Conservation (phyloP, 176 grass and related monocot genomes). For the Carex littledalei region DNA sequence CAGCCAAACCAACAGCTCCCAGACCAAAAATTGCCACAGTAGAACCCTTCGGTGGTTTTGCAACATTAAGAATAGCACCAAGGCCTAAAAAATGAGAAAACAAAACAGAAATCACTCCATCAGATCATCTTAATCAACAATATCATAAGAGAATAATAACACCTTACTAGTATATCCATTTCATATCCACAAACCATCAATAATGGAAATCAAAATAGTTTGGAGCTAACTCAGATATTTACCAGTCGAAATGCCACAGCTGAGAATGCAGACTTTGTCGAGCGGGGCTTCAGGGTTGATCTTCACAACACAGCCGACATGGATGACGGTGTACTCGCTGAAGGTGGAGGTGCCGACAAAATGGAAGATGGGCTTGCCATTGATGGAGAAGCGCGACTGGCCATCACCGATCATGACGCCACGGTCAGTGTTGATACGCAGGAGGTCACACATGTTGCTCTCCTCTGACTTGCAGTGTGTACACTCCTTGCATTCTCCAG, state of each 20-base stretch:
- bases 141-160: neutral
- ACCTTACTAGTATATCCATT: neutral
- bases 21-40: constrained; percentile 73
- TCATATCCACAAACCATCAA: neutral
- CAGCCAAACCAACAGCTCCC: constrained; percentile 80
- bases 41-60: constrained; percentile 59
- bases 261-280: constrained; percentile 78
- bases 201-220: neutral
- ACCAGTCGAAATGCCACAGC: constrained; percentile 84
- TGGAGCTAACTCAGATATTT: neutral
- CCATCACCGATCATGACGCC: constrained; percentile 76
- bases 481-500: constrained; percentile 90
- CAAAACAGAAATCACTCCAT: neutral
- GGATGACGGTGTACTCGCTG: constrained; percentile 82
- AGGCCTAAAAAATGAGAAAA: constrained; percentile 30
- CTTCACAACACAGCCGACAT: constrained; percentile 67
- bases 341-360: constrained; percentile 84
- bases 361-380: constrained; percentile 68
- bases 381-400: constrained; percentile 56
- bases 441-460: constrained; percentile 93
- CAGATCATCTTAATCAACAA: neutral
- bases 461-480: constrained; percentile 69
- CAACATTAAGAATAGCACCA: constrained; percentile 73
- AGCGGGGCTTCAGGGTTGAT: constrained; percentile 69
- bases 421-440: constrained; percentile 73